Base-by-base conservation (phyloP, 352 stramenopile genomes). In the Phytophthora foliorum region DNA sequence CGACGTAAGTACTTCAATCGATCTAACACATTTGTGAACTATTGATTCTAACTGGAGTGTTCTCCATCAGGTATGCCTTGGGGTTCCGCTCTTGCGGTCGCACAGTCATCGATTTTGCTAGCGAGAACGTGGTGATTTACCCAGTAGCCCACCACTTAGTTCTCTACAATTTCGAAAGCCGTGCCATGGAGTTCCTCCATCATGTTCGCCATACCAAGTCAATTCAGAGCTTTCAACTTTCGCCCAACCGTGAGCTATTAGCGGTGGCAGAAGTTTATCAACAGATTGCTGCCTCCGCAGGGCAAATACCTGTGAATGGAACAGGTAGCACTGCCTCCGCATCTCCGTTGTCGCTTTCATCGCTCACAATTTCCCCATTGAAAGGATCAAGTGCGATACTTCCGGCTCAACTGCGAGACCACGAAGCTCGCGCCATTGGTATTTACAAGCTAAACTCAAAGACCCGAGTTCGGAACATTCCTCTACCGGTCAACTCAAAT, bases 161-260 rank as follows among this genome's bases (percentile, higher is more conserved):
- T 2, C 60, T 93, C 14, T 89, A 88, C 63, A 79, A 94, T 50
- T 63, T 87, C 0, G 88, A 93, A 44, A 81, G 25, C 17, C 74
- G 70, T 6, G 39, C 25, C 6, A 94, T 95, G 86, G 86, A 92
- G 25, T 95, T 95, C 32, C 70, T 95, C 21, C 78, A 93, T 48
- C 76, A 83, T 17, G 79, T 88, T 48, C 74, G 78, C 1, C 67
- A 69, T 11, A 67, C 86, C 27, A 84, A 86, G 38, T 76, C 57
- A 5, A 67, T 92, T 14, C 82, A 93, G 54, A 86, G 79, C 56
- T 89, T 95, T 67, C 81, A 84, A 32, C 45, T 95, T 22, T 89
- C 84, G 9, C 67, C 79, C 1, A 92, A 94, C 55, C 78, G 82
- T 17, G 86, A 95, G 46, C 58, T 92, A 3, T 63, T 95, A 9